Percentiles rank a stretch among this genome's conserved stretches.
These are phyloP conservation scores for Diplodia sapinea DNA, from an alignment of 2,329 filamentous ascomycete species.

Conservation along the genomic window DNA sequence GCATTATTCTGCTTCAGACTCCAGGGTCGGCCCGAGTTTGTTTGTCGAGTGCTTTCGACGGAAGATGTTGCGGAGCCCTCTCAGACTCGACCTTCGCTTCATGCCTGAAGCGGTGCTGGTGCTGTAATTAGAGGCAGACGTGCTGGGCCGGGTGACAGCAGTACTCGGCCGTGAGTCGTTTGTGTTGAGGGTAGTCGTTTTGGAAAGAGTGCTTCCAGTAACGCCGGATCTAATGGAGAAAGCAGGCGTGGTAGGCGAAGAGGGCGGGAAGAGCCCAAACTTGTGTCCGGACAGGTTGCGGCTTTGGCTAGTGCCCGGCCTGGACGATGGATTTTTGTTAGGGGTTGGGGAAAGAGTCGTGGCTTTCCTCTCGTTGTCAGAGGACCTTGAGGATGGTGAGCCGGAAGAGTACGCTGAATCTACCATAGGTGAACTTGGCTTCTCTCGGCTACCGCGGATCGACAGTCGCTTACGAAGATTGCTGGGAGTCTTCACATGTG, in stretches of 20 bases:
- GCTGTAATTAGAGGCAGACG: conserved; percentile 29
- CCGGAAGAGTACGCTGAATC: conserved; percentile 50
- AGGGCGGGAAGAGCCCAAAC: conserved; percentile 29
- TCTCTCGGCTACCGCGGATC: conserved; percentile 22
- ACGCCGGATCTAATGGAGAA: conserved; percentile 29
- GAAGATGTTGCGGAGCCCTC: conserved; percentile 26
- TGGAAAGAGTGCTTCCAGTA: conserved; percentile 23
- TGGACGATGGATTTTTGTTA: not conserved
- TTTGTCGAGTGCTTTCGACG: conserved; percentile 23
- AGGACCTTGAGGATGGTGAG: conserved; percentile 39
- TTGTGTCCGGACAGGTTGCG: conserved; percentile 8
- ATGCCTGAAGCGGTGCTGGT: not conserved
- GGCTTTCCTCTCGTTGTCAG: conserved; percentile 23
- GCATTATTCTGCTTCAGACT: conserved; percentile 26
- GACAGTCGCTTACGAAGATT: conserved; percentile 26
- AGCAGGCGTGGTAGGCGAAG: conserved; percentile 13
- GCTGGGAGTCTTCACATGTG: conserved; percentile 18
- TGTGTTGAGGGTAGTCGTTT: conserved; percentile 24
- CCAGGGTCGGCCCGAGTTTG: conserved; percentile 29
- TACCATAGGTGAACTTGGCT: conserved; percentile 29
- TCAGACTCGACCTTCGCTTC: conserved; percentile 21
- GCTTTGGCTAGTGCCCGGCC: conserved; percentile 20
- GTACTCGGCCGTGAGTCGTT: conserved; percentile 27
- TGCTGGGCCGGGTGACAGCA: conserved; percentile 24
- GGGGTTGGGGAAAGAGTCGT: not conserved